Percentiles rank a stretch among this genome's conserved stretches.
Evolutionary conservation across 345 rosid genomes (phyloP).

Genomic region (Sapria himalayana): DNA sequence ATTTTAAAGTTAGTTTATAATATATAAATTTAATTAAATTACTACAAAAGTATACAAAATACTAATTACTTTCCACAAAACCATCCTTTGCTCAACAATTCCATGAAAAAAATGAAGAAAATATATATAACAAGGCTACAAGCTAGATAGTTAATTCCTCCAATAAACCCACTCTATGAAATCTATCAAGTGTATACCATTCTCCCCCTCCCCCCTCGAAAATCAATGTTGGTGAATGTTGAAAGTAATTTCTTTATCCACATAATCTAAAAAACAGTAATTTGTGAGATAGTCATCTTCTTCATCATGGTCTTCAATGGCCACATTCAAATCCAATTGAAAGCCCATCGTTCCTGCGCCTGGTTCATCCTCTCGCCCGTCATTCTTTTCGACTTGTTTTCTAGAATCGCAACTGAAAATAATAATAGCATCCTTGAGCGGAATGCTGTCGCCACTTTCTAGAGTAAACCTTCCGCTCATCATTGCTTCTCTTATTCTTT

Average conservation of each 20-base stretch:
- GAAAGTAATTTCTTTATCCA: constrained; percentile 30
- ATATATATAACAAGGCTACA: background rate
- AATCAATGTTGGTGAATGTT: constrained; percentile 14
- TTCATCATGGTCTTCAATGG: constrained; percentile 17
- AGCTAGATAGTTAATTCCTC: constrained; percentile 3
- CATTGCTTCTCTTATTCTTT: constrained; percentile 22
- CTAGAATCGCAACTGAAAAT: constrained; percentile 23
- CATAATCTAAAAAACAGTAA: constrained; percentile 15
- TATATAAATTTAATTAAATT: too few relatives aligned
- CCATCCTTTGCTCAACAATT: background rate
- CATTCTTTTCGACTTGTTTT: constrained; percentile 7
- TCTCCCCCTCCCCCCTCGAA: constrained; percentile 9
- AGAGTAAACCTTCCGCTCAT: constrained; percentile 20
- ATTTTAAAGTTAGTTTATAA: too few relatives aligned
- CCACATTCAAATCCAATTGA: constrained; percentile 36
- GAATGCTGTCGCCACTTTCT: constrained; percentile 22
- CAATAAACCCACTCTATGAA: constrained; percentile 2
- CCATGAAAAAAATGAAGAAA: background rate
- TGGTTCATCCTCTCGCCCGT: constrained; percentile 7
- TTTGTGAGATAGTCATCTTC: constrained; percentile 9
- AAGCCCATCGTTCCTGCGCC: constrained; percentile 7
- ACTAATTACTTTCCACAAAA: too few relatives aligned
- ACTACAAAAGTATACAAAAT: too few relatives aligned
- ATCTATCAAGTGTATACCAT: constrained; percentile 14
- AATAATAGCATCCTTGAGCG: constrained; percentile 40